Conservation (phyloP, 345 rosid genomes). For the Eucalyptus marginata region DNA sequence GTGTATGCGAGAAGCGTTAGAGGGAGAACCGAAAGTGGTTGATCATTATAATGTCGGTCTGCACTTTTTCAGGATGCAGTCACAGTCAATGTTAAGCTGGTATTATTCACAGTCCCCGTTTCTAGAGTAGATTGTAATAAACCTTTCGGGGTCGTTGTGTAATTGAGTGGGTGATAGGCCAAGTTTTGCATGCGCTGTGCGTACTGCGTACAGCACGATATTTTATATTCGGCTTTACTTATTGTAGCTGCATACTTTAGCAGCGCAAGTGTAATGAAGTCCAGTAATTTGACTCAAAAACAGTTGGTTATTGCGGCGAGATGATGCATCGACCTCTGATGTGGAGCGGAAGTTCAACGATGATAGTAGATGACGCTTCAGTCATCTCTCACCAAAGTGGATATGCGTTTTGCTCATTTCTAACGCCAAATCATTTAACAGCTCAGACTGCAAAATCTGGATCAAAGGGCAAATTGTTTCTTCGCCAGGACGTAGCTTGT, state of each 20-base stretch:
- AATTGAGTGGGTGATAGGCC: background rate
- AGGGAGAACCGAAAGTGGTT: background rate
- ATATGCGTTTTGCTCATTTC: background rate
- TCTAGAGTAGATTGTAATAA: background rate
- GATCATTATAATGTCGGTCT: background rate
- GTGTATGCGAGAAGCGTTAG: background rate
- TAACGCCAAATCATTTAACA: background rate
- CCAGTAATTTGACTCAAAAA: background rate
- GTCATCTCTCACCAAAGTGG: background rate
- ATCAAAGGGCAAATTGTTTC: background rate
- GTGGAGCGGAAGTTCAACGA: background rate
- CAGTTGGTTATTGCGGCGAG: background rate
- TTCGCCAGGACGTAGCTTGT: background rate
- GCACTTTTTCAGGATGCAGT: background rate
- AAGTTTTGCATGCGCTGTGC: background rate
- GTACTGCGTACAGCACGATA: background rate
- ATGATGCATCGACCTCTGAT: background rate
- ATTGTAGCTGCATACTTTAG: background rate
- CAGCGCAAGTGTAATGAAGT: background rate
- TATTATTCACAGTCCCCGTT: background rate
- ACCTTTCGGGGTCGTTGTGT: background rate
- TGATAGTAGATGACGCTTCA: background rate
- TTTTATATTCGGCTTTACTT: background rate
- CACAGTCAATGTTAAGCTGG: background rate
- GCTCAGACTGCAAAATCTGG: background rate